Base-by-base conservation (phyloP, 805 yeast species). In the Saccharomyces mikatae region DNA sequence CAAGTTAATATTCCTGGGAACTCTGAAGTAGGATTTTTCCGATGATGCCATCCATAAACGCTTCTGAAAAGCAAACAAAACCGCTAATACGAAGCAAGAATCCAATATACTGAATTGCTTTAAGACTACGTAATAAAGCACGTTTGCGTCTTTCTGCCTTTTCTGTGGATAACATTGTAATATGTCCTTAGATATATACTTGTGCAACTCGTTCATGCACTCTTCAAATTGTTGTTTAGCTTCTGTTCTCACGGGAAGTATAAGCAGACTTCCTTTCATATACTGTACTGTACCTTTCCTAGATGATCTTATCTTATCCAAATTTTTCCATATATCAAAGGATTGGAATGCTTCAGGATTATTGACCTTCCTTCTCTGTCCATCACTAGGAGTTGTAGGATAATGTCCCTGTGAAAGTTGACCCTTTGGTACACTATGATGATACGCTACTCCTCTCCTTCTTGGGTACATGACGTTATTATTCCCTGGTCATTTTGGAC, bases 311-410 rank as follows among this genome's bases (percentile, higher is more conserved):
- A 66, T 57, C 44, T 54, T 55, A 46, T 64, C 65, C 21, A 66
- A 48, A 21, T 54, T 62, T 44, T 60, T 56, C 67, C 67, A 63
- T 6, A 66, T 52, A 51, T 63, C 67, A 36, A 64, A 66, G 1
- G 61, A 52, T 46, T 60, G 63, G 44, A 53, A 55, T 32, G 30
- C 30, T n/a, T 46, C 48, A 14, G 4, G 17, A 13, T 53, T 55
- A 3, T 27, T 41, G 13, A 27, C 26, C 24, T 50, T 41, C 21
- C 28, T 46, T 41, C 46, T 27, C 17, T 28, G 48, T 9, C 30
- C 44, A 17, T 36, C 44, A 36, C 17, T 36, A 6, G 44, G 10
- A 6, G 24, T 11, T 8, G 17, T 36, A 17, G 44, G 44, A 36
- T 36, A 36, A 10, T 36, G 44, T 36, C 41, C 44, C 17, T 36